phyloP scores from a whole-genome alignment of 2,329 filamentous ascomycete species.

The Botrytis fabae region DNA sequence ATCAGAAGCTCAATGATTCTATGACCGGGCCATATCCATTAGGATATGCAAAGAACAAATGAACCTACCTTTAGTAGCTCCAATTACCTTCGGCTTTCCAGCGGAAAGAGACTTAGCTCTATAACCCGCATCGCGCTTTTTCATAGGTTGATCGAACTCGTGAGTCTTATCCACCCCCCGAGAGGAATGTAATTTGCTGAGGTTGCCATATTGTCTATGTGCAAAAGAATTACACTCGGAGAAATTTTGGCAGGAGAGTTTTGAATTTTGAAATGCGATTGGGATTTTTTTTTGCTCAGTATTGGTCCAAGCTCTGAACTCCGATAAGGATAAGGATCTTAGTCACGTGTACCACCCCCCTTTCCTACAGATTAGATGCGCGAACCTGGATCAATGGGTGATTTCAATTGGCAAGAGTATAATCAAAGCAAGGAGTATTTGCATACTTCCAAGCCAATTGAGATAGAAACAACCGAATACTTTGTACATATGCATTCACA shows the following conservation, averaged over 20 bases:
- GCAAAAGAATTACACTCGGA: background rate
- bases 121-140: conserved; percentile 12
- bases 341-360: background rate
- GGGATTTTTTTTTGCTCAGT: conserved; percentile 16
- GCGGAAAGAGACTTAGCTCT: conserved; percentile 2
- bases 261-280: background rate
- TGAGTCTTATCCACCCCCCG: conserved; percentile 1
- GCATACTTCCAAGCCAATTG: background rate
- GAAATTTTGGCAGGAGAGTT: background rate
- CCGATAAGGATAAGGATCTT: conserved; percentile 20
- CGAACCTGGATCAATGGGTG: background rate
- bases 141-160: conserved; percentile 19
- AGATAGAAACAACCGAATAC: background rate
- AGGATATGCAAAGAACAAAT: background rate
- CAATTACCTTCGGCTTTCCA: conserved; percentile 19
- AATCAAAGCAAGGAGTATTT: background rate
- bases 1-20: too few relatives aligned
- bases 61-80: conserved; percentile 24
- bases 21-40: background rate
- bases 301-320: background rate
- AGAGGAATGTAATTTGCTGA: conserved; percentile 28
- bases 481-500: background rate
- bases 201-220: conserved; percentile 19
- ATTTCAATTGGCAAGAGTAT: background rate
- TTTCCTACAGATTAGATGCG: background rate